A percentile compares a stretch with the other conserved stretches of the same genome.
Evolutionary conservation across 768 basidiomycete species (phyloP).

Genomic region (Leccinum olivaceopallidum): DNA sequence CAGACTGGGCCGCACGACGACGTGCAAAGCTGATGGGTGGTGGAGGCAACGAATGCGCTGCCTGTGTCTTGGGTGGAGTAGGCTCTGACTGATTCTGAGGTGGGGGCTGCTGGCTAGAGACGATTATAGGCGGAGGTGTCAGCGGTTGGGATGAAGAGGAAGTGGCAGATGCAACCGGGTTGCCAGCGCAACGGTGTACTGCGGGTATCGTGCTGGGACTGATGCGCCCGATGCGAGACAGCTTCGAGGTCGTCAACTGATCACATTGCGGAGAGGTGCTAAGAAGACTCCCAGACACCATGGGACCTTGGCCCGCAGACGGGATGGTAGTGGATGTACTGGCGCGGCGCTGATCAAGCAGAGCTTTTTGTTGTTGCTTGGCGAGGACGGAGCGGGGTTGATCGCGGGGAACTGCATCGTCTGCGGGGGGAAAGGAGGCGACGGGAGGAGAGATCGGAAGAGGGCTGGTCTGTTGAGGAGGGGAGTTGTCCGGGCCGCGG

Average conservation of each 20-base stretch:
- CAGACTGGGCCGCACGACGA: conserved; percentile 66
- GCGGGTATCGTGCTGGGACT: conserved; percentile 37
- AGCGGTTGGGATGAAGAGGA: conserved; percentile 22
- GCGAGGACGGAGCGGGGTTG: conserved; percentile 51
- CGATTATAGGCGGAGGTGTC: conserved; percentile 28
- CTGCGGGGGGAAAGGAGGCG: conserved; percentile 58
- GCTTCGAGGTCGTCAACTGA: conserved; percentile 31
- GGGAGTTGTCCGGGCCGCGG: conserved; percentile 33
- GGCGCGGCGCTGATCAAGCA: conserved; percentile 69
- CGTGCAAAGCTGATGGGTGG: conserved; percentile 78
- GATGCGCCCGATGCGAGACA: conserved; percentile 35
- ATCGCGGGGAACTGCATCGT: conserved; percentile 51
- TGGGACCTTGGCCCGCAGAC: conserved; percentile 30
- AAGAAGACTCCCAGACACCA: conserved; percentile 26
- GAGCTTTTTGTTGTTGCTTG: conserved; percentile 71
- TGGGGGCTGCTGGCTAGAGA: conserved; percentile 24
- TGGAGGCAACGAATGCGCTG: conserved; percentile 51
- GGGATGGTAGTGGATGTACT: conserved; percentile 46
- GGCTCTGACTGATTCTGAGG: conserved; percentile 18
- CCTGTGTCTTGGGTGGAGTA: conserved; percentile 23
- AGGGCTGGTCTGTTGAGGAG: conserved; percentile 47
- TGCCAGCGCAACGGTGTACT: conserved; percentile 28
- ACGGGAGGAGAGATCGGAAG: conserved; percentile 68
- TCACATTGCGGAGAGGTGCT: conserved; percentile 25
- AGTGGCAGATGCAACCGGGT: conserved; percentile 23